A percentile compares a stretch with the other conserved stretches of the same genome.
phyloP scores from a whole-genome alignment of 176 grass and related monocot genomes.

The Ampelocalamus luodianensis region DNA sequence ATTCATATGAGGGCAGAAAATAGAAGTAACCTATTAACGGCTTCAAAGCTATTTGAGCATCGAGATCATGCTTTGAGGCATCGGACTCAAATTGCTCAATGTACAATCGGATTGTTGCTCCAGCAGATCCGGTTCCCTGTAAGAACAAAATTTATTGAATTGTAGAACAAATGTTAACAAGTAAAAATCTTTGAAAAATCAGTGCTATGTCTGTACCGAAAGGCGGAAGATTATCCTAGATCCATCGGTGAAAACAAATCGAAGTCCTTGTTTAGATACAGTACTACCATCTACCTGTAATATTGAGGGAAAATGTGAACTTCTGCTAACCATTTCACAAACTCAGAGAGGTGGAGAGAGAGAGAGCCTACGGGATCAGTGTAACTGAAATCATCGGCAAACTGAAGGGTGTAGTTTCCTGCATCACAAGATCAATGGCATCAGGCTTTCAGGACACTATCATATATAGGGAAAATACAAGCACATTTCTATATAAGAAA shows the following conservation, averaged over 20 bases:
- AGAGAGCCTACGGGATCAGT: conserved; percentile 71
- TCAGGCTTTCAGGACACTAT: neutral
- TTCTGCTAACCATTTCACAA: conserved; percentile 27
- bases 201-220: conserved; percentile 52
- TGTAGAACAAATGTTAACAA: conserved; percentile 4
- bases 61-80: conserved; percentile 63
- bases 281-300: conserved; percentile 78
- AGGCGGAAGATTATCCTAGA: conserved; percentile 91
- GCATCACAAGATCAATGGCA: conserved; percentile 36
- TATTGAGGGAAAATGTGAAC: conserved; percentile 36
- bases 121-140: conserved; percentile 92
- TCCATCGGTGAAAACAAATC: conserved; percentile 86
- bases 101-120: conserved; percentile 82
- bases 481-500: conserved; percentile 19
- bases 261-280: conserved; percentile 79
- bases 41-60: conserved; percentile 79
- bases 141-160: conserved; percentile 22
- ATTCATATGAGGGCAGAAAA: conserved; percentile 11
- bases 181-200: conserved; percentile 5
- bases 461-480: neutral
- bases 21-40: conserved; percentile 70
- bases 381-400: conserved; percentile 93
- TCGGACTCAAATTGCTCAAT: conserved; percentile 86
- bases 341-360: neutral
- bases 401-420: conserved; percentile 74